Evolutionary conservation across 2,329 filamentous ascomycete species (phyloP).

Genomic region (Byssoonygena ceratinophila): DNA sequence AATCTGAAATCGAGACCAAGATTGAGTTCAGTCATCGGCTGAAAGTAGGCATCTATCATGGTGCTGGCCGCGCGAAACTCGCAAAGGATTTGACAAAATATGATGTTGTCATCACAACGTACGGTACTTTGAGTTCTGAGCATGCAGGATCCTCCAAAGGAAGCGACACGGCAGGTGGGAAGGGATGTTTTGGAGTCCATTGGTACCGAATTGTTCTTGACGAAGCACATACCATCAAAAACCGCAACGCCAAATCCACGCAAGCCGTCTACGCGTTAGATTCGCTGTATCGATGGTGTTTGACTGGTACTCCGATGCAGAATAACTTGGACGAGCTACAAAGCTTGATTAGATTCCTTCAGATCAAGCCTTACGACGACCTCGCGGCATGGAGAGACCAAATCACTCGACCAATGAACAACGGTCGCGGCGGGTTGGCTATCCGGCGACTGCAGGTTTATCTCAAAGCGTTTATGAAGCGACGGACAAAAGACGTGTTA

Average conservation of each 20-base stretch:
- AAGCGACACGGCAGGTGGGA: slow-evolving; percentile 54
- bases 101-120: slow-evolving; percentile 95
- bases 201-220: slow-evolving; percentile 96
- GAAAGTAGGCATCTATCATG: slow-evolving; percentile 82
- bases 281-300: slow-evolving; percentile 85
- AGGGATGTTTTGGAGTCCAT: slow-evolving; percentile 80
- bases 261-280: slow-evolving; percentile 79
- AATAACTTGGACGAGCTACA: slow-evolving; percentile 97
- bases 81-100: slow-evolving; percentile 67
- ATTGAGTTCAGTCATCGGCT: slow-evolving; percentile 59
- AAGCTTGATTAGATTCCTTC: slow-evolving; percentile 81
- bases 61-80: slow-evolving; percentile 69
- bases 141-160: slow-evolving; percentile 56
- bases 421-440: slow-evolving; percentile 76
- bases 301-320: slow-evolving; percentile 94
- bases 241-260: slow-evolving; percentile 88
- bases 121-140: slow-evolving; percentile 89
- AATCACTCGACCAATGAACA: slow-evolving; percentile 82
- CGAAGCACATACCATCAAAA: slow-evolving; percentile 97
- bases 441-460: slow-evolving; percentile 77
- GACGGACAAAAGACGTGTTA: slow-evolving; percentile 94
- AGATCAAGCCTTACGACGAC: slow-evolving; percentile 84
- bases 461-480: slow-evolving; percentile 91
- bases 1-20: slow-evolving; percentile 79
- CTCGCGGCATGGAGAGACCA: slow-evolving; percentile 80